phyloP scores from a whole-genome alignment of 2,329 filamentous ascomycete species.

The Colletotrichum lini region DNA sequence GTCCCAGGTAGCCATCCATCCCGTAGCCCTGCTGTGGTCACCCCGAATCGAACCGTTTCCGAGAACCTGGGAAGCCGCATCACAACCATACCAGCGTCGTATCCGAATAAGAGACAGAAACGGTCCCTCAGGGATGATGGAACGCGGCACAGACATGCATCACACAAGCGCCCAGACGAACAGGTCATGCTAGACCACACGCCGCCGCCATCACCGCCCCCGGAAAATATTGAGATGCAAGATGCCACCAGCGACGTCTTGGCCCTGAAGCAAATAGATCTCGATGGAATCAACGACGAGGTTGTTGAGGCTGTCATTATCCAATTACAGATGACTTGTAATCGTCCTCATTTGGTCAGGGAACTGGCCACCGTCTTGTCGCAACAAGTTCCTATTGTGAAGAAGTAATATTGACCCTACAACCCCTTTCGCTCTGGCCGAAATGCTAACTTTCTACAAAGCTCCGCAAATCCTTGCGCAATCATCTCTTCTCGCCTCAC shows the following conservation, averaged over 20 bases:
- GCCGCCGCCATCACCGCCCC: constrained; percentile 64
- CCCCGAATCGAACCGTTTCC: constrained; percentile 42
- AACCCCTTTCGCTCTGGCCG: constrained; percentile 21
- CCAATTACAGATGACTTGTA: constrained; percentile 90
- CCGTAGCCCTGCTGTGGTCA: constrained; percentile 67
- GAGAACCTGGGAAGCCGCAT: constrained; percentile 41
- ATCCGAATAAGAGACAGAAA: constrained; percentile 79
- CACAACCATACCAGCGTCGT: constrained; percentile 49
- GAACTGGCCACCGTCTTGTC: constrained; percentile 88
- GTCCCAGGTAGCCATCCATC: constrained; percentile 78
- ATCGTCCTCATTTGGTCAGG: constrained; percentile 94
- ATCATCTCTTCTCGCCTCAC: constrained; percentile 95
- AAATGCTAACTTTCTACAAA: constrained; percentile 56
- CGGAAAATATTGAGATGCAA: constrained; percentile 4
- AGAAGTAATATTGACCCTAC: constrained; percentile 78
- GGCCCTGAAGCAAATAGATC: constrained; percentile 61
- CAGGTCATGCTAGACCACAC: constrained; percentile 76
- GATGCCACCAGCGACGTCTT: neutral
- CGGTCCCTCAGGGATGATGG: constrained; percentile 75
- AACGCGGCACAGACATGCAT: constrained; percentile 30
- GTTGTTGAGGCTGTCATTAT: constrained; percentile 93
- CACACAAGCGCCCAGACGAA: constrained; percentile 45
- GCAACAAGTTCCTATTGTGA: constrained; percentile 83
- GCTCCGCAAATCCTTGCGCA: constrained; percentile 94
- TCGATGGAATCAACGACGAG: constrained; percentile 91